A percentile compares a stretch with the other conserved stretches of the same genome.
Evolutionary conservation across 441 rosid genomes (phyloP).

Genomic region (Cnidoscolus chayamansa): DNA sequence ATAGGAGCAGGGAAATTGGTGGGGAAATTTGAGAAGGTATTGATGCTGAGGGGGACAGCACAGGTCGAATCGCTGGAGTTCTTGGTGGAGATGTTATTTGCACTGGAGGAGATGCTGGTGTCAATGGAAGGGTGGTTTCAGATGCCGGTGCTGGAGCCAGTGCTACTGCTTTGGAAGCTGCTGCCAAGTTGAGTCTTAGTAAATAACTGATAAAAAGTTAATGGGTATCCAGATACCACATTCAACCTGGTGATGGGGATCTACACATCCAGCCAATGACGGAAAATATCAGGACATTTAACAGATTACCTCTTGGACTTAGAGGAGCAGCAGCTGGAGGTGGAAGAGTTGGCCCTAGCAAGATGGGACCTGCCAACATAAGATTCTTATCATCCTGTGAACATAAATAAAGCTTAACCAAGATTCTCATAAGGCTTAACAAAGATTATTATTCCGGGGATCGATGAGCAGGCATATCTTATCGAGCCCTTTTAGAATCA

Average conservation of each 20-base stretch:
- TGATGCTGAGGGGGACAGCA: conserved; percentile 30
- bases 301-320: conserved; percentile 48
- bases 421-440: neutral
- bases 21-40: conserved; percentile 23
- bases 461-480: neutral
- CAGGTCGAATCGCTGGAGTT: conserved; percentile 30
- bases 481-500: neutral
- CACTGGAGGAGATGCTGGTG: conserved; percentile 42
- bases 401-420: neutral
- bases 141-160: conserved; percentile 35
- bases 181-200: conserved; percentile 7
- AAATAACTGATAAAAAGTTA: neutral
- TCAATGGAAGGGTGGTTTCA: conserved; percentile 22
- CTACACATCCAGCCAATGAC: neutral
- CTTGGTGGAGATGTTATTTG: conserved; percentile 26
- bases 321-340: conserved; percentile 45
- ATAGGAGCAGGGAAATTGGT: conserved; percentile 29
- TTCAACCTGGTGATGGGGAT: neutral
- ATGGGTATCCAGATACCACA: no score
- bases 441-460: neutral
- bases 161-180: conserved; percentile 54
- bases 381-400: conserved; percentile 2
- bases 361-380: conserved; percentile 51
- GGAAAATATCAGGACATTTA: neutral
- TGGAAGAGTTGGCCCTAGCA: conserved; percentile 51